Evolutionary conservation across 148 eudicot genomes (phyloP).

Genomic region (Diospyros lotus): DNA sequence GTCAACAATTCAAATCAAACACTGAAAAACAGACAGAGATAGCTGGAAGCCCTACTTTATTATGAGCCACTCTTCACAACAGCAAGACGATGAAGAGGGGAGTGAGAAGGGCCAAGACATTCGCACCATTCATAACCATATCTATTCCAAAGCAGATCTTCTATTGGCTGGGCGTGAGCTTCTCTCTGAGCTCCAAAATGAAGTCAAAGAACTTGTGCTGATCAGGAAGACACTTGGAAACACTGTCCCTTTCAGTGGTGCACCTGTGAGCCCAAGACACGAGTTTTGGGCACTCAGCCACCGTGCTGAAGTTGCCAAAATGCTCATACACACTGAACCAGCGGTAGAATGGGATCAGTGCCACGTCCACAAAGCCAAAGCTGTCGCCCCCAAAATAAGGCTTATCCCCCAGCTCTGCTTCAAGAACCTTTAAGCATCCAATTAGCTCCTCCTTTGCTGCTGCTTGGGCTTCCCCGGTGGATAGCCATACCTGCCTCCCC

Average conservation of each 20-base stretch:
- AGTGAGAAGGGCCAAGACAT: too few species aligned
- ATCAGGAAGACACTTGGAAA: slow-evolving; percentile 15
- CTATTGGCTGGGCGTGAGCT: too few species aligned
- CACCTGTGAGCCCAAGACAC: slow-evolving; percentile 40
- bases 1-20: too few species aligned
- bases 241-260: slow-evolving; percentile 40
- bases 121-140: too few species aligned
- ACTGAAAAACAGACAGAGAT: too few species aligned
- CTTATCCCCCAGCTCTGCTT: slow-evolving; percentile 33
- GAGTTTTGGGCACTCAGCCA: slow-evolving; percentile 35
- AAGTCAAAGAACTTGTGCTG: too few species aligned
- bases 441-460: slow-evolving; percentile 22
- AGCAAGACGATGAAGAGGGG: too few species aligned
- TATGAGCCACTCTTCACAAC: too few species aligned
- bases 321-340: slow-evolving; percentile 37
- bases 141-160: too few species aligned
- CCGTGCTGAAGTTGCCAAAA: slow-evolving; percentile 25
- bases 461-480: slow-evolving; percentile 38
- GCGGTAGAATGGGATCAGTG: slow-evolving; percentile 27
- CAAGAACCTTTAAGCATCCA: slow-evolving; percentile 27
- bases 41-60: too few species aligned
- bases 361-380: slow-evolving; percentile 39
- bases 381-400: slow-evolving; percentile 40
- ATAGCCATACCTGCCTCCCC: slow-evolving; percentile 23
- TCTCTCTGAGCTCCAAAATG: too few species aligned